phyloP scores from a whole-genome alignment of 495 filamentous ascomycete species.

The Aspergillus indologenus region DNA sequence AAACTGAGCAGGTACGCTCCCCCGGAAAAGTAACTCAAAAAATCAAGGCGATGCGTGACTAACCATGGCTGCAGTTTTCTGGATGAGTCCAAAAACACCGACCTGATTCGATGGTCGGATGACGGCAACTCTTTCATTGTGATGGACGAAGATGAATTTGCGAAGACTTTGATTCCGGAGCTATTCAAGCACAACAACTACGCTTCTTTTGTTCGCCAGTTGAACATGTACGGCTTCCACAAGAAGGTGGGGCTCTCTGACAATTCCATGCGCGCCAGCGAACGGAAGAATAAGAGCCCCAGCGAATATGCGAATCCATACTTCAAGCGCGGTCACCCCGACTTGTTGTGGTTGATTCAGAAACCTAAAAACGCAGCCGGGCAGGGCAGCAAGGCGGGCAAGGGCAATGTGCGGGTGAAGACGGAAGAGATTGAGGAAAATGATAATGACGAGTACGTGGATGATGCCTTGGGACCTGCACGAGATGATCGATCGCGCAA shows the following conservation, averaged over 20 bases:
- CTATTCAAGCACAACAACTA: slow-evolving; percentile 99
- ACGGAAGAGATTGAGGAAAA: slow-evolving; percentile 65
- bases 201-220: slow-evolving; percentile 94
- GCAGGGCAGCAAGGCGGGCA: slow-evolving; percentile 48
- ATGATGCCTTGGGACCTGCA: slow-evolving; percentile 34
- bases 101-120: slow-evolving; percentile 96
- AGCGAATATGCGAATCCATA: slow-evolving; percentile 97
- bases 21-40: background rate
- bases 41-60: background rate
- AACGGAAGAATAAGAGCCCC: slow-evolving; percentile 93
- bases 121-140: slow-evolving; percentile 96
- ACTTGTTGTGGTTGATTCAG: slow-evolving; percentile 94
- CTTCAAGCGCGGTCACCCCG: slow-evolving; percentile 89
- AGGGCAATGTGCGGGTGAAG: slow-evolving; percentile 54
- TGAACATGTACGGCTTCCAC: slow-evolving; percentile 99
- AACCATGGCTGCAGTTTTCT: slow-evolving; percentile 53
- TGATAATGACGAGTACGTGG: slow-evolving; percentile 68
- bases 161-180: slow-evolving; percentile 93
- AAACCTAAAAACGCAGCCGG: slow-evolving; percentile 76
- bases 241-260: slow-evolving; percentile 97
- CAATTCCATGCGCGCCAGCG: slow-evolving; percentile 95
- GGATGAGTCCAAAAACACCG: slow-evolving; percentile 84
- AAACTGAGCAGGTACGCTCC: slow-evolving; percentile 87
- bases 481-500: slow-evolving; percentile 39
- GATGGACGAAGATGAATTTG: slow-evolving; percentile 97